These are phyloP conservation scores for Penicillium verhagenii DNA, from an alignment of 495 filamentous ascomycete species.

Conservation along the genomic window DNA sequence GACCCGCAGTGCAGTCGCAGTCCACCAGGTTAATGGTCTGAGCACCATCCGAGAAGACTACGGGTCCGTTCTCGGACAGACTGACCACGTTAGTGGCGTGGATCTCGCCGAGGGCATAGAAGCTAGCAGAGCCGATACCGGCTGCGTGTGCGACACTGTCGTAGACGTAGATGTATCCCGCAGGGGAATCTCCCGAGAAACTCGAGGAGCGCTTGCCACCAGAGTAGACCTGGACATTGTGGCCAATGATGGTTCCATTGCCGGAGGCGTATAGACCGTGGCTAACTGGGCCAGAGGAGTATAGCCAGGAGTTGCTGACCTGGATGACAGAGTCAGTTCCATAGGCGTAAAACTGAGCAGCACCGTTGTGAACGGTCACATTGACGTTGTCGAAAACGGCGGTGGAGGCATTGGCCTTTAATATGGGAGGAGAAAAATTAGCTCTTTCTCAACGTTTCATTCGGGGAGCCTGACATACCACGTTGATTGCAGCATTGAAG, in stretches of 20 bases:
- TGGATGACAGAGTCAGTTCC: slow-evolving; percentile 14
- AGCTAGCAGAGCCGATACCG: slow-evolving; percentile 19
- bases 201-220: slow-evolving; percentile 19
- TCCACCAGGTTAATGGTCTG: slow-evolving; percentile 5
- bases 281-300: slow-evolving; percentile 19
- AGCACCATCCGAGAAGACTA: slow-evolving; percentile 14
- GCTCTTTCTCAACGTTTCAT: too few species aligned
- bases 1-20: slow-evolving; percentile 13
- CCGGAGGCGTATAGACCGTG: slow-evolving; percentile 20
- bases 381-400: slow-evolving; percentile 12
- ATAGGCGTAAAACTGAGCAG: slow-evolving; percentile 13
- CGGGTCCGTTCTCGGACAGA: slow-evolving; percentile 13
- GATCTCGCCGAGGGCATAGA: slow-evolving; percentile 15
- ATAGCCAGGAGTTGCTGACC: slow-evolving; percentile 19
- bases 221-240: slow-evolving; percentile 12
- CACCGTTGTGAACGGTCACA: slow-evolving; percentile 17
- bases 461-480: slow-evolving; percentile 4
- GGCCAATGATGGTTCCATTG: slow-evolving; percentile 16
- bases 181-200: slow-evolving; percentile 20
- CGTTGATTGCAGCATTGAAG: slow-evolving; percentile 20
- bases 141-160: slow-evolving; percentile 20
- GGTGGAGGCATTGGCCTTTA: slow-evolving; percentile 16
- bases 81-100: slow-evolving; percentile 11
- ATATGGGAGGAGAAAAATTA: background rate
- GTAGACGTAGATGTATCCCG: slow-evolving; percentile 14